Percentiles rank a stretch among this genome's conserved stretches.
These are phyloP conservation scores for Lyophyllum atratum DNA, from an alignment of 768 basidiomycete genomes.

Conservation along the genomic window DNA sequence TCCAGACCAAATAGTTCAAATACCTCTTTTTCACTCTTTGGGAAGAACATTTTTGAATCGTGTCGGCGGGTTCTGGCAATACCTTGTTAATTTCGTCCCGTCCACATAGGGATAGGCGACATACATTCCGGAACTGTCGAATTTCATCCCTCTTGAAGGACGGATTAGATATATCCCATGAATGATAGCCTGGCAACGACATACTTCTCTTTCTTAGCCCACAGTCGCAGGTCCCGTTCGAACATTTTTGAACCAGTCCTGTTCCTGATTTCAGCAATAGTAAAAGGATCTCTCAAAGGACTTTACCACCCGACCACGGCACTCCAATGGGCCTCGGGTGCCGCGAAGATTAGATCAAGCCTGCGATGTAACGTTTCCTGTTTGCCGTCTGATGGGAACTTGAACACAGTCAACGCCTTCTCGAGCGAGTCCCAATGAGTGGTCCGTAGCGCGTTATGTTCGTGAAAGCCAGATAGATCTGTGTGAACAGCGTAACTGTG, in stretches of 20 bases:
- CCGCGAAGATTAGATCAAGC: slow-evolving; percentile 83
- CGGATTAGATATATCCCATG: not conserved
- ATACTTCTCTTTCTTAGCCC: slow-evolving; percentile 68
- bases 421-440: slow-evolving; percentile 82
- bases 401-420: slow-evolving; percentile 82
- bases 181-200: slow-evolving; percentile 5
- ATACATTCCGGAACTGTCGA: slow-evolving; percentile 82
- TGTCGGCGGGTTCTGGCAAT: slow-evolving; percentile 55
- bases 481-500: not conserved
- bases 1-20: slow-evolving; percentile 71
- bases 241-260: slow-evolving; percentile 93
- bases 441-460: slow-evolving; percentile 52
- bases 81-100: not conserved
- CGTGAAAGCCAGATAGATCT: slow-evolving; percentile 66
- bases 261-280: not conserved
- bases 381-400: slow-evolving; percentile 46
- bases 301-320: slow-evolving; percentile 84
- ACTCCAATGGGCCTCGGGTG: slow-evolving; percentile 80
- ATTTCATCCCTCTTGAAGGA: slow-evolving; percentile 68
- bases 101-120: slow-evolving; percentile 19
- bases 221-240: slow-evolving; percentile 77
- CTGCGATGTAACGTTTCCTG: slow-evolving; percentile 57
- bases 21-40: slow-evolving; percentile 69
- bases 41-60: slow-evolving; percentile 61
- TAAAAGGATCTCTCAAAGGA: not conserved